A percentile compares a stretch with the other conserved stretches of the same genome.
Evolutionary conservation across 2,329 filamentous ascomycete genomes (phyloP).

Genomic region (Allantophomopsis lycopodina): DNA sequence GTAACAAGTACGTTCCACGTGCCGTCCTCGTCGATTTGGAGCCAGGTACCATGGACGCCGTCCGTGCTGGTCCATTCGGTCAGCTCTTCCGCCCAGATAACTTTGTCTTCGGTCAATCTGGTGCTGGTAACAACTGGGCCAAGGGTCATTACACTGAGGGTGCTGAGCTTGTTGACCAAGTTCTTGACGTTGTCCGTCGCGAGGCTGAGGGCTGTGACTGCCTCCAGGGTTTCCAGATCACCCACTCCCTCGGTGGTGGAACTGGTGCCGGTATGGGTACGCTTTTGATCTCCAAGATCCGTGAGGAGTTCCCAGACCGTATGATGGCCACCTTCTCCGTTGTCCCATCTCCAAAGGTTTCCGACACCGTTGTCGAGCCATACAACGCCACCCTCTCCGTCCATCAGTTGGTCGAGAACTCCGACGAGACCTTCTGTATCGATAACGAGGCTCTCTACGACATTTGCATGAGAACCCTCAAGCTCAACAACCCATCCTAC

Average conservation of each 20-base stretch:
- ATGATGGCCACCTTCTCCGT: slow-evolving; percentile 99
- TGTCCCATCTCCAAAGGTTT: slow-evolving; percentile 97
- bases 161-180: slow-evolving; percentile 96
- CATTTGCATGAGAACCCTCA: slow-evolving; percentile 99
- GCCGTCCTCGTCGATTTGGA: slow-evolving; percentile 98
- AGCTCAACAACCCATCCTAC: slow-evolving; percentile 97
- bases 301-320: slow-evolving; percentile 98
- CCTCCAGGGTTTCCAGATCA: slow-evolving; percentile 99
- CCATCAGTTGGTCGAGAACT: slow-evolving; percentile 99
- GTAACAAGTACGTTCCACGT: slow-evolving; percentile 99
- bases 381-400: slow-evolving; percentile 99
- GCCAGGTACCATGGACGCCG: slow-evolving; percentile 98
- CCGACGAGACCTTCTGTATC: slow-evolving; percentile 99
- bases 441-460: slow-evolving; percentile 99
- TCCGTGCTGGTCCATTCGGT: slow-evolving; percentile 94
- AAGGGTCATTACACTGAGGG: slow-evolving; percentile 99
- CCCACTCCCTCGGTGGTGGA: slow-evolving; percentile 99
- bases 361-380: slow-evolving; percentile 97
- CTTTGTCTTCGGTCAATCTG: slow-evolving; percentile 99
- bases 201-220: slow-evolving; percentile 99
- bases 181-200: slow-evolving; percentile 95
- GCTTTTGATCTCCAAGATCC: slow-evolving; percentile 98
- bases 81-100: slow-evolving; percentile 99
- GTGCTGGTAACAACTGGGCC: slow-evolving; percentile 99
- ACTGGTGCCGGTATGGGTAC: slow-evolving; percentile 99